Conservation (phyloP, 768 basidiomycete species). For the Phylloporus scabripes region DNA sequence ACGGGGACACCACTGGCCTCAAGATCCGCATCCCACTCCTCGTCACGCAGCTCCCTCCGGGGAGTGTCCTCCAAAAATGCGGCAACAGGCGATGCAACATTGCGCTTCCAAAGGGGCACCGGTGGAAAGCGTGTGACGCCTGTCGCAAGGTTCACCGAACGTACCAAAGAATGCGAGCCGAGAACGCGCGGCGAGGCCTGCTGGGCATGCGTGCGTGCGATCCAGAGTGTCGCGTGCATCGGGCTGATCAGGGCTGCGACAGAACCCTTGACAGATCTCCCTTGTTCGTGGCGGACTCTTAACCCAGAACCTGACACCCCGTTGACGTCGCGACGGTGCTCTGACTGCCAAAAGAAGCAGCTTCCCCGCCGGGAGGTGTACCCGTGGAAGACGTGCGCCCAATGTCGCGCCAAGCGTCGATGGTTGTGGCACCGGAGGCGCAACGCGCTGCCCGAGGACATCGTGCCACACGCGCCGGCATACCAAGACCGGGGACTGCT, state of each 20-base stretch:
- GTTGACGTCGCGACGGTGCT: constrained; percentile 35
- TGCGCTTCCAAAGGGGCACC: constrained; percentile 28
- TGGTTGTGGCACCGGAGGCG: background rate
- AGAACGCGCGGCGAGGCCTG: constrained; percentile 4
- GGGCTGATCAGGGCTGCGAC: background rate
- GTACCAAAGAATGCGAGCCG: constrained; percentile 33
- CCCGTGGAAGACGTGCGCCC: constrained; percentile 36
- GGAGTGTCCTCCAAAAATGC: constrained; percentile 24
- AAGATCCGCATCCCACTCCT: constrained; percentile 25
- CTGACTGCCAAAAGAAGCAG: constrained; percentile 30
- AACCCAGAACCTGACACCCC: background rate
- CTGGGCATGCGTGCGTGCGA: constrained; percentile 8
- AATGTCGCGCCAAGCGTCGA: constrained; percentile 30
- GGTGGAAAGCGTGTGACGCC: constrained; percentile 40
- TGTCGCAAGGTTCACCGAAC: constrained; percentile 36
- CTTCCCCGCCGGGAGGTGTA: constrained; percentile 37
- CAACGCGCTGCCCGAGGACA: background rate
- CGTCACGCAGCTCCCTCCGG: constrained; percentile 9
- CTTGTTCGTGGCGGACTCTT: background rate
- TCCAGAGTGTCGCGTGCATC: constrained; percentile 6
- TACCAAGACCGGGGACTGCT: constrained; percentile 19
- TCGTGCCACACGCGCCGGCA: constrained; percentile 10
- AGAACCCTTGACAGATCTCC: background rate
- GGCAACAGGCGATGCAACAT: constrained; percentile 32
- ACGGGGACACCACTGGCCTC: background rate